Base-by-base conservation (phyloP, 2,329 filamentous ascomycete genomes). In the Nothopassalora personata region DNA sequence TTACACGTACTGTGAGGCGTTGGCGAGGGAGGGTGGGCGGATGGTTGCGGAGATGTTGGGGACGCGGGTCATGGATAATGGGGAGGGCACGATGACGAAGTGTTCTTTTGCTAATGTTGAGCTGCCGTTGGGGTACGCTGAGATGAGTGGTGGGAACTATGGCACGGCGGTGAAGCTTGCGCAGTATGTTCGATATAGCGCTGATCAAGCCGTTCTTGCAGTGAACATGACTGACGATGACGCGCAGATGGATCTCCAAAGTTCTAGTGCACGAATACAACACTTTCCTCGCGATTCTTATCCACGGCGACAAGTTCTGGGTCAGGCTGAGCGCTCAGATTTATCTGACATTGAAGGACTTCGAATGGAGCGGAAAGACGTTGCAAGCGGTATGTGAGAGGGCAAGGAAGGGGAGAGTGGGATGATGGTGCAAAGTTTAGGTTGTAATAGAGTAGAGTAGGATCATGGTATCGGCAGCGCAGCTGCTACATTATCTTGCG, bases 311-410 rank as follows among this genome's bases (percentile, higher is more conserved):
- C 0, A 79, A 79, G 55, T 82, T 86, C 71, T 96, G 88, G 88
- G 79, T 81, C 0, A 78, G 93, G 52, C 69, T 96, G 51, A 91
- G 88, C 70, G 90, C 84, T 13, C 91, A 96, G 78, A 82, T 94
- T 0, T 97, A 94, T 71, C 75, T 97, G n/a, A 90, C 90, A 28
- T 71, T 87, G 64, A 79, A 80, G 11, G 91, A 97, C 73, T 96
- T 94, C 69, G 83, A 87, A 70, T 89, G 83, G 82, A 81, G 82
- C 4, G 89, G 80, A 0, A 70, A 77, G 53, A 76, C 81, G 8
- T 72, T 94, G 67, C 81, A 83, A 70, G 75, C 77, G 34, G 65
- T 89, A 5, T 85, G 81, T 67, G 76, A 77, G 46, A 74, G 80
- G 64, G 80, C 82, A 33, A 75, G 74, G 47, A 75, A 72, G 50